These are phyloP conservation scores for Jimgerdemannia flammicorona DNA, from an alignment of 192 early-diverging fungal genomes.

Conservation along the genomic window DNA sequence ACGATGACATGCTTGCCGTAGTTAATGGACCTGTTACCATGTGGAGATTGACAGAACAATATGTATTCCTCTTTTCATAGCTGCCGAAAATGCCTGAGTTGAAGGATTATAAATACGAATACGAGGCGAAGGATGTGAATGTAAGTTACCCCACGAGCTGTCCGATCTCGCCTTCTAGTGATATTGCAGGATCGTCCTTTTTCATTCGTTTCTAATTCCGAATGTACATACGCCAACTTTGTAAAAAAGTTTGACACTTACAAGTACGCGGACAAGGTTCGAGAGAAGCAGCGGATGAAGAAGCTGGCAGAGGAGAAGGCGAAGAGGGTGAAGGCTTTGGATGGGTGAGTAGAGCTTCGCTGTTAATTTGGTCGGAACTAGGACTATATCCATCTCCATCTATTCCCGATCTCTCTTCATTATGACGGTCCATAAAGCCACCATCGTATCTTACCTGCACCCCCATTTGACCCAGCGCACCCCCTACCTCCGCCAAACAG, in stretches of 20 bases:
- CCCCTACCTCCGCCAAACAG: neutral
- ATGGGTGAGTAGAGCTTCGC: neutral
- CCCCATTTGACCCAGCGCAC: neutral
- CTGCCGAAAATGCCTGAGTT: constrained; percentile 96
- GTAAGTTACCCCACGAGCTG: constrained; percentile 15
- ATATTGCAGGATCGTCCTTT: neutral
- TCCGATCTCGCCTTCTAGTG: too few species aligned
- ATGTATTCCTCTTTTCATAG: constrained; percentile 15
- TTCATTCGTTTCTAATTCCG: constrained; percentile 7
- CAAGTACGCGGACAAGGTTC: constrained; percentile 64
- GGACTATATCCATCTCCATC: neutral
- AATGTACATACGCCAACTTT: too few species aligned
- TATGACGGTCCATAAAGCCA: too few species aligned
- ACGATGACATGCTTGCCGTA: too few species aligned
- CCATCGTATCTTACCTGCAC: neutral
- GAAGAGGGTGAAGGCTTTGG: neutral
- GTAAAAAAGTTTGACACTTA: constrained; percentile 52
- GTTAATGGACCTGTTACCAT: constrained; percentile 1
- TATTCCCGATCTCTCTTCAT: neutral
- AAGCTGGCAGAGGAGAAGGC: constrained; percentile 38
- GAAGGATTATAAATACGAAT: constrained; percentile 45
- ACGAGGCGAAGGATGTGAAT: constrained; percentile 39
- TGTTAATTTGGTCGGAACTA: neutral
- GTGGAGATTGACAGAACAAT: neutral
- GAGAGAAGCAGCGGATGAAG: constrained; percentile 61